These are phyloP conservation scores for Ascochyta clinopodiicola DNA, from an alignment of 2,329 filamentous ascomycete species.

Conservation along the genomic window DNA sequence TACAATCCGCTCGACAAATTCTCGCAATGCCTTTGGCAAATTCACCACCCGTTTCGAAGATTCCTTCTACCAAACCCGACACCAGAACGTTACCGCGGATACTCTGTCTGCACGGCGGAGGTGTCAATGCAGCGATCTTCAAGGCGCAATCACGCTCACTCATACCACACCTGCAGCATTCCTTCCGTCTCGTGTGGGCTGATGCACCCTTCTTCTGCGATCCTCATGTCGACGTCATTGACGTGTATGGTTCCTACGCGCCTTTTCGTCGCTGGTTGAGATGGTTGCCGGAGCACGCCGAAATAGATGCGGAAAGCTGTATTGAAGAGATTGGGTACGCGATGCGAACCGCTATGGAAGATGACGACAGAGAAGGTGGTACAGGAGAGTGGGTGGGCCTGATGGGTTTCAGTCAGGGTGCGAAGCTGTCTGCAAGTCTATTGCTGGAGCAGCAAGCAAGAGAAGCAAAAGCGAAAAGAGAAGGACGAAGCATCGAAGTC, in stretches of 20 bases:
- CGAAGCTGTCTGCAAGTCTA: constrained; percentile 56
- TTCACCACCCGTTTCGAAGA: constrained; percentile 20
- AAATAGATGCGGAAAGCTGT: constrained; percentile 58
- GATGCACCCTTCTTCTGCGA: constrained; percentile 71
- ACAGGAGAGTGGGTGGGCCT: constrained; percentile 58
- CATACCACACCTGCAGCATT: constrained; percentile 56
- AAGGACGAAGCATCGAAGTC: constrained; percentile 25
- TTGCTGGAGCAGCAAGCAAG: constrained; percentile 66
- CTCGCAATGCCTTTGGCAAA: constrained; percentile 10
- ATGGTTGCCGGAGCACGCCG: constrained; percentile 65
- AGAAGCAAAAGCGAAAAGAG: constrained; percentile 38
- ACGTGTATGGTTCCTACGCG: constrained; percentile 69
- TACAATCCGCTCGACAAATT: background rate
- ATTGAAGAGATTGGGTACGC: constrained; percentile 56
- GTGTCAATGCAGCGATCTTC: constrained; percentile 75
- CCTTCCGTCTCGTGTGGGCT: constrained; percentile 75
- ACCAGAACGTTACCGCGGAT: constrained; percentile 63
- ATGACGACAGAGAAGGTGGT: constrained; percentile 50
- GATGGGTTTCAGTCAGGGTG: constrained; percentile 59
- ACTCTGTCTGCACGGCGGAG: constrained; percentile 82
- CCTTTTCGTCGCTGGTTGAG: constrained; percentile 71
- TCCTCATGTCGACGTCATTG: constrained; percentile 67
- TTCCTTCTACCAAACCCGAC: constrained; percentile 35
- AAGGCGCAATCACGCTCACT: constrained; percentile 68
- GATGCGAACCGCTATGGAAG: constrained; percentile 54